Evolutionary conservation across 2,329 filamentous ascomycete species (phyloP), one percentile per base, ranked within the genome.

Genomic region (Penicillium sp.): DNA sequence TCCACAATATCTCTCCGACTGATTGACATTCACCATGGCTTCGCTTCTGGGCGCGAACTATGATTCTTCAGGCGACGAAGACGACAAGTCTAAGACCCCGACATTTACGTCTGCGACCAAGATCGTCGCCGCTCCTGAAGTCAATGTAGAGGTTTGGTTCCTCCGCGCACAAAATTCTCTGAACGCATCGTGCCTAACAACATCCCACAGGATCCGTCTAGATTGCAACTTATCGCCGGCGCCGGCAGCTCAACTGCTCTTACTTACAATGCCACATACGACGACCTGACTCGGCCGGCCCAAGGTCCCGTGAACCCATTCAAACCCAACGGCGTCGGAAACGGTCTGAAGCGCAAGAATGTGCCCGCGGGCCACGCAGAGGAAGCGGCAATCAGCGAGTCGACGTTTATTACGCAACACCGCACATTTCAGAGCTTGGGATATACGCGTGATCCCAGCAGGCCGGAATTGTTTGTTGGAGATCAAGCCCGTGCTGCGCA

Each of bases 331-430:
- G 73, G 79, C 18, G 70, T 73, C 14, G 68, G 64, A 20, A 82
- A 77, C 49, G 73, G 75, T 1, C 70, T 85, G 58, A 93, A 92
- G 74, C 85, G 89, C 59, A 93, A 92, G 68, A 93, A 91, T 60
- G 81, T 92, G 1, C 81, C 90, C 11, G 97, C 94, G 0, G 94
- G 94, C 11, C 88, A 84, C 65, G 94, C 94, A 1, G 83, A 94
- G 64, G 93, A 99, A 73, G 91, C 89, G 0, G 89, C 84, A 64
- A 85, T 99, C 62, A 96, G 90, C 71, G 94, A 97, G 67, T 85
- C 93, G 61, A 91, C 90, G 0, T 99, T 99, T 71, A 85, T 90
- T 64, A 84, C 84, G 66, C 91, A 94, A 62, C 92, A 97, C 70
- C 87, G 91, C 57, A 91, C 91, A 1, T 83, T 94, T 59, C 87